A percentile compares a stretch with the other conserved stretches of the same genome.
Evolutionary conservation across 192 early-diverging fungal species (phyloP).

Genomic region (Podochytrium sp.): DNA sequence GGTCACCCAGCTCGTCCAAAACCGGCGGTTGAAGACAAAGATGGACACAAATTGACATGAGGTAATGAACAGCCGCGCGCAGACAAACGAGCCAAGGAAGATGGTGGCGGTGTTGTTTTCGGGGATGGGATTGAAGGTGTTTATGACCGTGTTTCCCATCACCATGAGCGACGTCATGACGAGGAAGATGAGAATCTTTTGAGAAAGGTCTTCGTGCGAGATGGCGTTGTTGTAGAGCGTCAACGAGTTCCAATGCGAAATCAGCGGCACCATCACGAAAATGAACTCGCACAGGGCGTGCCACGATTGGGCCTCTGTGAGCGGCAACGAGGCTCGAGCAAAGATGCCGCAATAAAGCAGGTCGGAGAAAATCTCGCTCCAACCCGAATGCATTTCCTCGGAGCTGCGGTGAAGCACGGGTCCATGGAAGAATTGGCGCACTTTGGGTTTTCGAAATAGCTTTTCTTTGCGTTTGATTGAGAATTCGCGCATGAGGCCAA

Average conservation of each 20-base stretch:
- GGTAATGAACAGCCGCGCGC: neutral
- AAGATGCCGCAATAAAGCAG: conserved; percentile 32
- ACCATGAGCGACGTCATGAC: neutral
- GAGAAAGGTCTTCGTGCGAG: conserved; percentile 14
- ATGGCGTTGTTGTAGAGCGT: conserved; percentile 21
- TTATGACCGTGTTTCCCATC: conserved; percentile 1
- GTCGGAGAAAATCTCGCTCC: conserved; percentile 36
- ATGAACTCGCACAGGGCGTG: neutral
- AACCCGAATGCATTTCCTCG: conserved; percentile 13
- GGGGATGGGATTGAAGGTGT: neutral
- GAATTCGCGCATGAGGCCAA: neutral
- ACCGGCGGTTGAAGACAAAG: neutral
- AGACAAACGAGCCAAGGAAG: neutral
- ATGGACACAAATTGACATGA: neutral
- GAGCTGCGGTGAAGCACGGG: conserved; percentile 24
- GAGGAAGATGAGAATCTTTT: neutral
- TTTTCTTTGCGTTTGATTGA: conserved; percentile 1
- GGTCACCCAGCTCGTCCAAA: neutral
- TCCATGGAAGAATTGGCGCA: conserved; percentile 32
- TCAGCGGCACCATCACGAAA: conserved; percentile 3
- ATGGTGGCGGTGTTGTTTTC: conserved; percentile 4
- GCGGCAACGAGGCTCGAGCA: neutral
- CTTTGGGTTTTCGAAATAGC: conserved; percentile 1
- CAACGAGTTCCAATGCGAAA: conserved; percentile 1
- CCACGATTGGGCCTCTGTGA: neutral